phyloP scores from a whole-genome alignment of 129 eudicot species.

The Glebionis coronaria region DNA sequence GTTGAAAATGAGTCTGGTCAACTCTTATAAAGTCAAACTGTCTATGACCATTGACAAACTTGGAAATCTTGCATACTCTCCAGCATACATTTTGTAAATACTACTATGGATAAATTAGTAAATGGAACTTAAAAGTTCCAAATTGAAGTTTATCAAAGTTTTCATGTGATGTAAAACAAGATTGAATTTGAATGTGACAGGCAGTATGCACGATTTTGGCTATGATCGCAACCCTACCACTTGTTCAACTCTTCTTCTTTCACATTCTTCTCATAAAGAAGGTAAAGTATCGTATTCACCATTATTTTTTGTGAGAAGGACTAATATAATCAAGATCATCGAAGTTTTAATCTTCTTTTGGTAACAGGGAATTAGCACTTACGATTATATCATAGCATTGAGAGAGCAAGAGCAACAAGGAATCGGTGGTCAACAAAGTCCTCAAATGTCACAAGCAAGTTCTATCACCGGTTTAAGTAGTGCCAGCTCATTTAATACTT shows the following conservation, averaged over 20 bases:
- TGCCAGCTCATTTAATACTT: conserved; percentile 77
- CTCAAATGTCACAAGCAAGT: conserved; percentile 94
- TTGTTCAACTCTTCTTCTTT: conserved; percentile 95
- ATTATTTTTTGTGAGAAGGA: neutral
- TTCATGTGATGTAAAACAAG: conserved; percentile 7
- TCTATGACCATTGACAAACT: neutral
- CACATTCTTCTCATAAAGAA: conserved; percentile 97
- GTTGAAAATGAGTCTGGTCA: neutral
- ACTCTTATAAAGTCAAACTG: neutral
- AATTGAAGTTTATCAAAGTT: neutral
- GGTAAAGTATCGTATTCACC: conserved; percentile 34
- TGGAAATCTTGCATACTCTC: too few species aligned
- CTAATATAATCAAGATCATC: neutral
- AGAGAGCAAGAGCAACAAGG: conserved; percentile 95
- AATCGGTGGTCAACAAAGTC: conserved; percentile 87
- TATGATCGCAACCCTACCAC: conserved; percentile 95
- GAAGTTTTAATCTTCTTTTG: neutral
- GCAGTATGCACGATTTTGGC: conserved; percentile 96
- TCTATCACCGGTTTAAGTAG: conserved; percentile 94
- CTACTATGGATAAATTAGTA: neutral
- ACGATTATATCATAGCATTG: conserved; percentile 88
- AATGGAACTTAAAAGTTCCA: neutral
- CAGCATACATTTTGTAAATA: too few species aligned
- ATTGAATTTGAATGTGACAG: conserved; percentile 42
- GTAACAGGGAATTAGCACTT: conserved; percentile 89